A percentile compares a stretch with the other conserved stretches of the same genome.
phyloP scores from a whole-genome alignment of 208 protist genomes.

The Trypanosoma scelopori region DNA sequence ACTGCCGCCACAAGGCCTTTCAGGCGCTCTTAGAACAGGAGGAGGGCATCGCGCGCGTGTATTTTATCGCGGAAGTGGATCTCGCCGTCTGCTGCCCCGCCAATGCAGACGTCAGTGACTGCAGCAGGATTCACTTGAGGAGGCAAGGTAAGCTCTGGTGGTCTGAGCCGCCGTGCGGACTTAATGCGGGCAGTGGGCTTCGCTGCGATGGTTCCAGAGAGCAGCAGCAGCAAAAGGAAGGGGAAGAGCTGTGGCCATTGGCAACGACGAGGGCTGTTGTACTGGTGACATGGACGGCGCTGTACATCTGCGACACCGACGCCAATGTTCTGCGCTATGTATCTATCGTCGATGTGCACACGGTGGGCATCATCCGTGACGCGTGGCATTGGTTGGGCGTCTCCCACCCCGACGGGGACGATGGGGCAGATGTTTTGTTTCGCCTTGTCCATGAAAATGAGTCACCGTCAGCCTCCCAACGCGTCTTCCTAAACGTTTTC shows the following conservation, averaged over 20 bases:
- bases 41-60: constrained; percentile 14
- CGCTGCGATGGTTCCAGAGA: background rate
- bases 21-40: constrained; percentile 14
- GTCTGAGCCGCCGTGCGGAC: no score
- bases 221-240: background rate
- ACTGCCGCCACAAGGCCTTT: constrained; percentile 5
- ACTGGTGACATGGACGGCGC: constrained; percentile 7
- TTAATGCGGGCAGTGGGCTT: background rate
- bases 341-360: constrained; percentile 4
- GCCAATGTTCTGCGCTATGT: constrained; percentile 10
- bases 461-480: constrained; percentile 2
- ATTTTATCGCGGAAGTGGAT: constrained; percentile 19
- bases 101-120: background rate
- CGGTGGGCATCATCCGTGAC: constrained; percentile 8
- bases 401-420: background rate
- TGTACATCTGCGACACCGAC: constrained; percentile 19
- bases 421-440: constrained; percentile 7
- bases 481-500: constrained; percentile 9
- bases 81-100: background rate
- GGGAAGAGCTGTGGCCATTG: background rate
- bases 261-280: constrained; percentile 11
- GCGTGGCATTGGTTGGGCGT: constrained; percentile 13
- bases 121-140: background rate
- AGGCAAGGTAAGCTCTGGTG: no score
- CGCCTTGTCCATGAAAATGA: constrained; percentile 6